phyloP scores from a whole-genome alignment of 2,329 filamentous ascomycete genomes.

The Aspergillus hortae region DNA sequence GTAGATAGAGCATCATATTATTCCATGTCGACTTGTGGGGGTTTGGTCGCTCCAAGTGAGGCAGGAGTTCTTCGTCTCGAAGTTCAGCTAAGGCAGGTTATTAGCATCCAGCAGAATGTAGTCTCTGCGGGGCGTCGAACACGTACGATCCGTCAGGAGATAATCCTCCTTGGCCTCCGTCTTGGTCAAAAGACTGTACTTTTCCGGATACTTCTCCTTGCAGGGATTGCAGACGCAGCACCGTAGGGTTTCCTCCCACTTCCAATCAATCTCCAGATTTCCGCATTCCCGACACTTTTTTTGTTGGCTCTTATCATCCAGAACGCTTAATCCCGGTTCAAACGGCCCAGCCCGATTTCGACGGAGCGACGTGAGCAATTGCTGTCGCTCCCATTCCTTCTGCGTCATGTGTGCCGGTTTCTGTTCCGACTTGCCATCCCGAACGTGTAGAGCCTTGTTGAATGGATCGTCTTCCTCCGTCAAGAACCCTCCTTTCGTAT shows the following conservation, averaged over 20 bases:
- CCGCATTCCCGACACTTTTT: constrained; percentile 82
- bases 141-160: constrained; percentile 81
- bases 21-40: constrained; percentile 96
- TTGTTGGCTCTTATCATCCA: constrained; percentile 56
- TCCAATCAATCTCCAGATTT: constrained; percentile 85
- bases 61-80: constrained; percentile 80
- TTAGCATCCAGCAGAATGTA: constrained; percentile 3
- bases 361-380: constrained; percentile 68
- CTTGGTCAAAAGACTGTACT: constrained; percentile 93
- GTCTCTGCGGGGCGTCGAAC: not conserved
- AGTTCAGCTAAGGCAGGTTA: constrained; percentile 64
- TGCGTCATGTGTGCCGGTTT: constrained; percentile 52
- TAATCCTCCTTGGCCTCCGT: constrained; percentile 96
- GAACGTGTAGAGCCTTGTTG: constrained; percentile 69
- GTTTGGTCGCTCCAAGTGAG: constrained; percentile 84
- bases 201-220: constrained; percentile 61
- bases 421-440: constrained; percentile 37
- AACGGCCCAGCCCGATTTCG: constrained; percentile 76
- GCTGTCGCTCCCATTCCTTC: constrained; percentile 84
- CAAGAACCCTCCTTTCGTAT: constrained; percentile 94
- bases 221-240: constrained; percentile 74
- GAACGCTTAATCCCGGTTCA: constrained; percentile 79
- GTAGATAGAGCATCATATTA: constrained; percentile 96
- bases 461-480: constrained; percentile 87
- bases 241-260: constrained; percentile 83